Evolutionary conservation across 352 stramenopile genomes (phyloP), one percentile per base, ranked within the genome.

Genomic region (Phytophthora brassicae): DNA sequence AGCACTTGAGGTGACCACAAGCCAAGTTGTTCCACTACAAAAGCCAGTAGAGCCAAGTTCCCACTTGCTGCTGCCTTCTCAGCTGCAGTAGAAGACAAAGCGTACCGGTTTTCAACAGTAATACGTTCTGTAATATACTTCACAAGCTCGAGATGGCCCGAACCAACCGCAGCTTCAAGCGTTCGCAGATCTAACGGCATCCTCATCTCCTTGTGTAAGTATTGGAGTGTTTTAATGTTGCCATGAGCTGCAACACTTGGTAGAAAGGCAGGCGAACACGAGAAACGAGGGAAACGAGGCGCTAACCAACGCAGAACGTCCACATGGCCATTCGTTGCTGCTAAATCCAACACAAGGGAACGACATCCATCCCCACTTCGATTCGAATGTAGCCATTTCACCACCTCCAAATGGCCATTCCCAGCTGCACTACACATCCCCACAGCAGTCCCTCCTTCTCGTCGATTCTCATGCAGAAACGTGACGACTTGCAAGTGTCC

Each of bases 291-390:
- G 38, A 71, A 79, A 3, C 69, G 53, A 23, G 53, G 50, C 38
- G 69, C 64, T 2, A 86, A 52, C 74, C 74, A 86, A n/a, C 79
- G 71, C 6, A 86, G 41, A 5, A 86, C 68, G 0, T 75, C 52
- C 20, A 83, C 44, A 29, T 81, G 76, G 2, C 76, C 74, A 62
- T 81, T 73, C 3, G 66, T 76, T n/a, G 76, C 76, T 23, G 74
- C 64, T 20, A 79, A 20, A 43, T 86, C 72, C 60, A 86, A 51
- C 24, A 74, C 69, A 47, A 74, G 46, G 17, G 69, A 66, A n/a
- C 69, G 68, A 13, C 68, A 79, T 29, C 75, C 73, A 31, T 81
- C 69, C 17, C 45, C 65, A 33, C 60, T 68, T 1, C 71, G 60
- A 38, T 83, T 56, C 17, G 52, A 24, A 41, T 79, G 56, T 13